These are phyloP conservation scores for Colletotrichum eremochloae DNA, from an alignment of 2,329 filamentous ascomycete genomes.

Conservation along the genomic window DNA sequence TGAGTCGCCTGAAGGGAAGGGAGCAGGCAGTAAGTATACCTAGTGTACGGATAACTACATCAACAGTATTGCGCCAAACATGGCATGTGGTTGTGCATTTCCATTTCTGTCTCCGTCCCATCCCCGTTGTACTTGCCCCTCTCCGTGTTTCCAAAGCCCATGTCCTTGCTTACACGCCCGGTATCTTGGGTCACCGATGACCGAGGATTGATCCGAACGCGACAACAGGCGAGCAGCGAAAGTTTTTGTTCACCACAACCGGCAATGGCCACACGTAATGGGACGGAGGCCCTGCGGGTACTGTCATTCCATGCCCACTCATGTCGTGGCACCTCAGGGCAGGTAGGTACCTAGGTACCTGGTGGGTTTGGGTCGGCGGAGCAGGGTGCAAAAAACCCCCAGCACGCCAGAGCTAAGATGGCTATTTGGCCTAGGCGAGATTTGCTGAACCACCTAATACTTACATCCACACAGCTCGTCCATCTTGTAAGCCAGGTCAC, in stretches of 20 bases:
- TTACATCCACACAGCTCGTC: neutral
- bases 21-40: neutral
- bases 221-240: neutral
- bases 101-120: neutral
- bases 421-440: neutral
- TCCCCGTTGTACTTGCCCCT: neutral
- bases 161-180: constrained; percentile 1
- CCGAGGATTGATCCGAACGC: neutral
- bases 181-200: constrained; percentile 16
- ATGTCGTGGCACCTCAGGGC: neutral
- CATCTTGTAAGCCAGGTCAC: neutral
- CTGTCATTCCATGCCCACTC: neutral
- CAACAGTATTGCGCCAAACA: neutral
- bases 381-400: constrained; percentile 2
- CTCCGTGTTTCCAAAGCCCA: constrained; percentile 2
- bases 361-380: neutral
- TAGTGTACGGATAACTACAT: neutral
- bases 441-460: neutral
- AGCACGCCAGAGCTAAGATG: neutral
- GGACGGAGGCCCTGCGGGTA: constrained; percentile 1
- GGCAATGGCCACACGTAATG: neutral
- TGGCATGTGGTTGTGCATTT: neutral
- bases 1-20: neutral
- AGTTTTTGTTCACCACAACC: neutral
- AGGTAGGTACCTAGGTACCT: neutral